Evolutionary conservation across 2,329 filamentous ascomycete species (phyloP).

Genomic region (Coniosporium tulheliwenetii): DNA sequence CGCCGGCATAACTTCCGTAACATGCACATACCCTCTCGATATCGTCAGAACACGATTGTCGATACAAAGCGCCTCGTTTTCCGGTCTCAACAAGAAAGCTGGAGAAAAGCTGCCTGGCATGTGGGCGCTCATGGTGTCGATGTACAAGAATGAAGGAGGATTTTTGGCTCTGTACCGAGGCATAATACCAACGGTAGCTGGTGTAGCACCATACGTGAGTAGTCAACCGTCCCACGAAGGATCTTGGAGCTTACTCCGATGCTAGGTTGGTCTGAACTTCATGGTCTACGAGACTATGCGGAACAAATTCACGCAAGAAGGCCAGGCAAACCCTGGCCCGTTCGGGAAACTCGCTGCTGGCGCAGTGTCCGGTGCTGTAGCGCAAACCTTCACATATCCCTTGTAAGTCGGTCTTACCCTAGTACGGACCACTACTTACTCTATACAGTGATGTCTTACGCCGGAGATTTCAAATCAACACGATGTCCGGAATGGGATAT

Average conservation of each 20-base stretch:
- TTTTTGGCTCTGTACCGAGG: constrained; percentile 77
- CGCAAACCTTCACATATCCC: constrained; percentile 95
- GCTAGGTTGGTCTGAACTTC: constrained; percentile 83
- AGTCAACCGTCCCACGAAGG: constrained; percentile 3
- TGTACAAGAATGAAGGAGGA: constrained; percentile 89
- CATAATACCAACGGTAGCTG: constrained; percentile 83
- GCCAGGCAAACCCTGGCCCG: constrained; percentile 67
- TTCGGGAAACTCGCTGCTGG: constrained; percentile 75
- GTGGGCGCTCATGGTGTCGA: constrained; percentile 66
- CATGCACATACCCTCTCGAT: constrained; percentile 88
- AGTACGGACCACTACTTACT: neutral
- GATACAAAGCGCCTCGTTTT: constrained; percentile 94
- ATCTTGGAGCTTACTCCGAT: constrained; percentile 6
- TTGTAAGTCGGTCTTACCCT: constrained; percentile 49
- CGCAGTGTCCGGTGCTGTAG: constrained; percentile 87
- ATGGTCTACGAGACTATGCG: constrained; percentile 93
- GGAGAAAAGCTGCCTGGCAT: constrained; percentile 66
- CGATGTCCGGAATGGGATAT: constrained; percentile 97
- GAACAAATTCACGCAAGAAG: constrained; percentile 70
- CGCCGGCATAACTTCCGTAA: constrained; percentile 90
- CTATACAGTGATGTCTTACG: constrained; percentile 65
- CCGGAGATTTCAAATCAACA: constrained; percentile 94
- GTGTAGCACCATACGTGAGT: constrained; percentile 81
- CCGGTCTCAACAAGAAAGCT: constrained; percentile 45
- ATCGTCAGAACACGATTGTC: constrained; percentile 92